A percentile compares a stretch with the other conserved stretches of the same genome.
phyloP scores from a whole-genome alignment of 2,329 filamentous ascomycete species.

The Aspergillus pseudoglaucus region DNA sequence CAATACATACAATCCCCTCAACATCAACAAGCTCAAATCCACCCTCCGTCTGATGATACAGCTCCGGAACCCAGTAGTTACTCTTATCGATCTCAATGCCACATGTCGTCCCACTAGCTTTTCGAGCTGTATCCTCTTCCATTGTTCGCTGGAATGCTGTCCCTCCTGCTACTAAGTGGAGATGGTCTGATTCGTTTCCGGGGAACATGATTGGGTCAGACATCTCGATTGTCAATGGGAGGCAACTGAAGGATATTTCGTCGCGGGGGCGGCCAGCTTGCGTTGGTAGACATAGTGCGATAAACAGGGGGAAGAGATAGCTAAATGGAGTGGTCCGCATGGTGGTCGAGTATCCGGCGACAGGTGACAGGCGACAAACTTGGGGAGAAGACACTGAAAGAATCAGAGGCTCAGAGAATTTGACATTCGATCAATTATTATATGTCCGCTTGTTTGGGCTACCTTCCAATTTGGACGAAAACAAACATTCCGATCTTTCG shows the following conservation, averaged over 20 bases:
- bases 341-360: not conserved
- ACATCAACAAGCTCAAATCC: constrained; percentile 15
- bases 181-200: constrained; percentile 53
- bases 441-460: no score
- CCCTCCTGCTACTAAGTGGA: constrained; percentile 65
- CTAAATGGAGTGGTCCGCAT: not conserved
- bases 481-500: no score
- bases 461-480: no score
- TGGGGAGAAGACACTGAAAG: no score
- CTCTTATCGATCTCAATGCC: constrained; percentile 61
- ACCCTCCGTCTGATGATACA: constrained; percentile 51
- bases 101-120: constrained; percentile 45
- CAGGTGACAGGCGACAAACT: not conserved
- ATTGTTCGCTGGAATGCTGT: constrained; percentile 60
- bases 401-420: no score
- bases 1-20: constrained; percentile 10
- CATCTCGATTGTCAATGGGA: constrained; percentile 24
- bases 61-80: constrained; percentile 69
- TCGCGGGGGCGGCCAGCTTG: not conserved
- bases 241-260: constrained; percentile 17
- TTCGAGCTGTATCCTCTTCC: constrained; percentile 51
- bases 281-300: not conserved
- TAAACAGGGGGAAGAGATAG: not conserved
- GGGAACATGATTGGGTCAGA: constrained; percentile 63
- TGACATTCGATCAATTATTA: no score